Evolutionary conservation across 768 basidiomycete species (phyloP).

Genomic region (Leccinum incarnatum): DNA sequence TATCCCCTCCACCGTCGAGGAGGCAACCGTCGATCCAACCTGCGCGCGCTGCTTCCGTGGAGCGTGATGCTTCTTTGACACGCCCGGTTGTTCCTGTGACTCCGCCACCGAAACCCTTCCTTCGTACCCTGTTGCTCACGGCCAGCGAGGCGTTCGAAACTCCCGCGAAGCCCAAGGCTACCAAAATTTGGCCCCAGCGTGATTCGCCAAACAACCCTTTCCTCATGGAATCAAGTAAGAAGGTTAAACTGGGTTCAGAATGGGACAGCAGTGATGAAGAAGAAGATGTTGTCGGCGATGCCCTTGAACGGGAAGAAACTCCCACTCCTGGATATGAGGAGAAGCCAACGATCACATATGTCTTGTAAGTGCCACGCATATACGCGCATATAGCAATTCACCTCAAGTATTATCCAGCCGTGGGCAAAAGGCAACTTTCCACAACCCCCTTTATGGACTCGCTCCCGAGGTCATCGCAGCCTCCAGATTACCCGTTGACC

Average conservation of each 20-base stretch:
- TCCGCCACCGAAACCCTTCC: constrained; percentile 22
- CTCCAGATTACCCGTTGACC: constrained; percentile 54
- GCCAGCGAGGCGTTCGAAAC: constrained; percentile 30
- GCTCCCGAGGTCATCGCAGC: constrained; percentile 39
- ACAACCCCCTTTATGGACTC: constrained; percentile 61
- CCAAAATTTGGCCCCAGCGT: constrained; percentile 38
- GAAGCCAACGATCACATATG: constrained; percentile 63
- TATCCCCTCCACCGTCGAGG: constrained; percentile 68
- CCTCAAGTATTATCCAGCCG: constrained; percentile 45
- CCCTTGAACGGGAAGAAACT: constrained; percentile 34
- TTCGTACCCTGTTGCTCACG: constrained; percentile 21
- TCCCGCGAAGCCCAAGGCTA: constrained; percentile 39
- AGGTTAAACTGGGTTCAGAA: constrained; percentile 18
- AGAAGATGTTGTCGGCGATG: constrained; percentile 30
- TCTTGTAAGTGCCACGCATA: constrained; percentile 54
- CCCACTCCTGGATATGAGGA: constrained; percentile 45
- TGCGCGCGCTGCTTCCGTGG: constrained; percentile 26
- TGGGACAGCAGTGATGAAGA: constrained; percentile 38
- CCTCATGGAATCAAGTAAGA: constrained; percentile 39
- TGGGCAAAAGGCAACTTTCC: constrained; percentile 58
- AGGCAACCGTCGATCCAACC: constrained; percentile 37
- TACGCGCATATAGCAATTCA: not conserved
- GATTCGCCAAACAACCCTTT: constrained; percentile 77
- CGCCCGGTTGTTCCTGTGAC: constrained; percentile 23
- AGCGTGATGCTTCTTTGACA: constrained; percentile 11